These are phyloP conservation scores for Pythium grandisporangium DNA, from an alignment of 352 stramenopile species.

Conservation along the genomic window DNA sequence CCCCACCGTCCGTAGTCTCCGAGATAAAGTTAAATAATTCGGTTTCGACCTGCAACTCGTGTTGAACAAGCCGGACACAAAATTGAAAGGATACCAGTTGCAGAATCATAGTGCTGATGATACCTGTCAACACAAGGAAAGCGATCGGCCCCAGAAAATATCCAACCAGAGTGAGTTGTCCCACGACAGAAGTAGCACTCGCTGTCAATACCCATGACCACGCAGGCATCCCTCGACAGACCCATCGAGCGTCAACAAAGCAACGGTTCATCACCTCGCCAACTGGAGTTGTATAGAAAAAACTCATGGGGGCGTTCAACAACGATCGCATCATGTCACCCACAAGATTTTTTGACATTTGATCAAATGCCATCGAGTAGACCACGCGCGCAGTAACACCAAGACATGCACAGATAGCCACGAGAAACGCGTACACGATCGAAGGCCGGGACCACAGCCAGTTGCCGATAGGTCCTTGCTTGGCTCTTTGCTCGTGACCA, in stretches of 20 bases:
- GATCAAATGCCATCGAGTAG: background rate
- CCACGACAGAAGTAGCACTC: background rate
- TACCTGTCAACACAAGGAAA: background rate
- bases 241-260: constrained; percentile 41
- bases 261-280: constrained; percentile 85
- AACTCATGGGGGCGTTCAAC: constrained; percentile 1
- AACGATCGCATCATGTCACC: constrained; percentile 38
- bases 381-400: no score
- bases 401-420: no score
- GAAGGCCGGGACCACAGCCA: no score
- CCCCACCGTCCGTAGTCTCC: background rate
- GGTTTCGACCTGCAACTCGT: background rate
- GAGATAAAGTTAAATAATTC: background rate
- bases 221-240: background rate
- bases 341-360: no score
- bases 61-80: background rate
- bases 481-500: no score
- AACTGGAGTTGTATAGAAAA: constrained; percentile 83
- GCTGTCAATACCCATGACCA: background rate
- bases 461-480: background rate
- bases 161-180: no score
- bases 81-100: background rate
- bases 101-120: background rate
- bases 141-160: background rate
- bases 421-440: background rate